Evolutionary conservation across 805 yeast species (phyloP).

Genomic region (Wilhelminamyces savonicus): DNA sequence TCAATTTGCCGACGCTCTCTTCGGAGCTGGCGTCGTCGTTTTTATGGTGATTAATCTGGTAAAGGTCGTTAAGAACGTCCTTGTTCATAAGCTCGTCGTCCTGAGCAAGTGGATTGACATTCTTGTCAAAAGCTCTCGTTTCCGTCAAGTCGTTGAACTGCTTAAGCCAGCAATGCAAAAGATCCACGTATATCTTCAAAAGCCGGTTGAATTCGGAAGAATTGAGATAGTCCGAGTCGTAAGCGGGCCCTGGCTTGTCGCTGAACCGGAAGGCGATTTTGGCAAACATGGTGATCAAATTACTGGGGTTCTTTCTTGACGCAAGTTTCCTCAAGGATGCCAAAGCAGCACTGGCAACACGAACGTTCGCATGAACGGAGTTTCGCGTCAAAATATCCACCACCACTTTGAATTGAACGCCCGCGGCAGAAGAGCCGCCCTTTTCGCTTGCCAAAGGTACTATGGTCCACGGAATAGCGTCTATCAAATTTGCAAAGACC

Average conservation of each 20-base stretch:
- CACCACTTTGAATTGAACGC: constrained; percentile 52
- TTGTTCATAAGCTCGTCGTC: constrained; percentile 31
- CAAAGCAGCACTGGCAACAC: constrained; percentile 60
- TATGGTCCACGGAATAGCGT: constrained; percentile 63
- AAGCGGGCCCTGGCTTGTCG: constrained; percentile 56
- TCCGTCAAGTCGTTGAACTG: constrained; percentile 40
- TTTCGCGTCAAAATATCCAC: constrained; percentile 76
- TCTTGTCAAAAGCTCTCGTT: constrained; percentile 15
- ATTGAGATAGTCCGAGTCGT: constrained; percentile 52
- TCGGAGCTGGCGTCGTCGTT: constrained; percentile 7
- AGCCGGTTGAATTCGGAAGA: constrained; percentile 56
- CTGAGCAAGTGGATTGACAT: constrained; percentile 24
- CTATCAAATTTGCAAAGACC: constrained; percentile 63
- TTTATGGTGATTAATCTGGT: constrained; percentile 40
- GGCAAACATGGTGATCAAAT: constrained; percentile 68
- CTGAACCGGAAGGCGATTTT: constrained; percentile 74
- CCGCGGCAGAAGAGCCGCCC: constrained; percentile 39
- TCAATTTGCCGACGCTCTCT: constrained; percentile 9
- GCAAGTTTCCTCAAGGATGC: constrained; percentile 63
- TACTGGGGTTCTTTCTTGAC: constrained; percentile 59
- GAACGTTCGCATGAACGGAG: constrained; percentile 57
- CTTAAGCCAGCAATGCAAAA: constrained; percentile 76
- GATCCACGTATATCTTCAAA: constrained; percentile 67
- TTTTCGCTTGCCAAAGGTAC: constrained; percentile 21
- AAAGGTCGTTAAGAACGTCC: constrained; percentile 35